These are phyloP conservation scores for Cucumis cinereus DNA, from an alignment of 306 rosid genomes.

Conservation along the genomic window DNA sequence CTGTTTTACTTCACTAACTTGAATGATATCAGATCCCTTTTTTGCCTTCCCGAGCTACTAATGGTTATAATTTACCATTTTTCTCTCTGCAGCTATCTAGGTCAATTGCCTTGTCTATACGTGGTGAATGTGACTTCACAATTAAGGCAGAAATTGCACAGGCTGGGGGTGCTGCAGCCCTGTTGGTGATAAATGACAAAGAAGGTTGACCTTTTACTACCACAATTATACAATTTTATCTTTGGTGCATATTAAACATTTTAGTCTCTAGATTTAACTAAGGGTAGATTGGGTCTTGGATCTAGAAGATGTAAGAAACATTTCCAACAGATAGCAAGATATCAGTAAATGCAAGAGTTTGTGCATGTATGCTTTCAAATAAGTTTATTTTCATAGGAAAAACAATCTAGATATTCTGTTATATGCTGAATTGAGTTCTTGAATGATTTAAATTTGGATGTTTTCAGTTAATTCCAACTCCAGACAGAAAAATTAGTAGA, in stretches of 20 bases:
- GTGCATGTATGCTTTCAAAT: background rate
- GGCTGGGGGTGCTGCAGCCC: constrained; percentile 53
- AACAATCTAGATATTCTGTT: background rate
- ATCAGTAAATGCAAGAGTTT: background rate
- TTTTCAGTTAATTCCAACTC: no score
- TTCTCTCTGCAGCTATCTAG: constrained; percentile 49
- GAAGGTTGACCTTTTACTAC: constrained; percentile 42
- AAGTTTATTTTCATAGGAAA: background rate
- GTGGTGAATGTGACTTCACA: constrained; percentile 82
- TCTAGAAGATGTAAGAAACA: background rate
- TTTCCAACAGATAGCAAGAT: background rate
- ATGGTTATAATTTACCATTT: background rate
- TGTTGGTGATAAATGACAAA: constrained; percentile 49
- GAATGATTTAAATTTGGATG: no score
- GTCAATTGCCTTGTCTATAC: constrained; percentile 45
- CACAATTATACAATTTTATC: background rate
- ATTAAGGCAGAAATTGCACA: constrained; percentile 54
- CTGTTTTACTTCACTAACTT: background rate
- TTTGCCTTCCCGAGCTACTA: background rate
- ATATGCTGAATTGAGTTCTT: no score
- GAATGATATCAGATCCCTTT: background rate
- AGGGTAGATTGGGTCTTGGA: background rate
- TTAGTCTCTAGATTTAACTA: background rate
- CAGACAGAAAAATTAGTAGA: no score
- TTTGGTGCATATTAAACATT: background rate